phyloP scores from a whole-genome alignment of 2,329 filamentous ascomycete species.

The Hymenoscyphus occultus region DNA sequence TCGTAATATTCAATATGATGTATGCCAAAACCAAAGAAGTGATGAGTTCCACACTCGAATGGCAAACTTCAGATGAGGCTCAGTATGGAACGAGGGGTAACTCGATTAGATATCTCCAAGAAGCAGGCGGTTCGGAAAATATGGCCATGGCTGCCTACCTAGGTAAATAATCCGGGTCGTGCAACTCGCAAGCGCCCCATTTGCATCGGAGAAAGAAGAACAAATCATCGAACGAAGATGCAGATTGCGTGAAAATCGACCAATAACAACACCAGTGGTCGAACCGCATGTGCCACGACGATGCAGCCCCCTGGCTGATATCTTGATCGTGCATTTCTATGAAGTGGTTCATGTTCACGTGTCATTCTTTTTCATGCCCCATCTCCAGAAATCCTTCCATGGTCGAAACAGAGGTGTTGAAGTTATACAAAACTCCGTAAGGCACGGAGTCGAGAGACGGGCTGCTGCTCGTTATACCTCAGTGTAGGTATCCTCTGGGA shows the following conservation, averaged over 20 bases:
- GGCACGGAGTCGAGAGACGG: too few species aligned
- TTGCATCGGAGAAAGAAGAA: not conserved
- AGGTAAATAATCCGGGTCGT: not conserved
- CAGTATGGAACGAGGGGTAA: not conserved
- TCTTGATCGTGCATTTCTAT: too few species aligned
- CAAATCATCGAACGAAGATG: not conserved
- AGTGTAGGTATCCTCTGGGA: too few species aligned
- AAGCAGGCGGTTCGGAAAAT: not conserved
- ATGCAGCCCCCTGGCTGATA: too few species aligned
- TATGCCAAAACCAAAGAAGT: not conserved
- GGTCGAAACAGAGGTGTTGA: too few species aligned
- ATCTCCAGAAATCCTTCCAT: too few species aligned
- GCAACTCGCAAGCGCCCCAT: not conserved
- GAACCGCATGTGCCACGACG: too few species aligned
- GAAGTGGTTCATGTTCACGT: too few species aligned
- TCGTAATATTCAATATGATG: not conserved
- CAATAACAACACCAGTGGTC: not conserved
- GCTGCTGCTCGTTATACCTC: too few species aligned
- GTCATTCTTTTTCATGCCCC: too few species aligned
- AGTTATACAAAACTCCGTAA: too few species aligned
- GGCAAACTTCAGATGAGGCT: not conserved
- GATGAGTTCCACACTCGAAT: not conserved
- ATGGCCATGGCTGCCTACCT: not conserved
- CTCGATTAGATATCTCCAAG: not conserved
- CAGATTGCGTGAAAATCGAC: not conserved